Evolutionary conservation across 257 asterid species (phyloP).

Genomic region (Echium plantagineum): DNA sequence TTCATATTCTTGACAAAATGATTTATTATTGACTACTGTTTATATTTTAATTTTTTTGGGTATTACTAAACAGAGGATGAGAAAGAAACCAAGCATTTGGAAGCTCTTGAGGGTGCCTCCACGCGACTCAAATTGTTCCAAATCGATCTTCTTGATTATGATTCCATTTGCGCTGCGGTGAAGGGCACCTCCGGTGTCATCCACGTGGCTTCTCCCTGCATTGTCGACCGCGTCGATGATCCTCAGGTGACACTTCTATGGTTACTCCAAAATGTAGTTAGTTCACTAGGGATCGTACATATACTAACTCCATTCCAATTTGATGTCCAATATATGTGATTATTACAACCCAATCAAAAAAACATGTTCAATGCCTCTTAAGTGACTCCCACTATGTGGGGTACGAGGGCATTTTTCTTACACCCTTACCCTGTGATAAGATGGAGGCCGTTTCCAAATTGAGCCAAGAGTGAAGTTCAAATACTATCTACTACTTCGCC

Average conservation of each 20-base stretch:
- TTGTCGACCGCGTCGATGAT: conserved; percentile 42
- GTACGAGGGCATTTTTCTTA: too few relatives aligned
- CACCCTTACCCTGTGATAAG: too few relatives aligned
- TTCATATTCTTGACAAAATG: too few relatives aligned
- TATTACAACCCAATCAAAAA: too few relatives aligned
- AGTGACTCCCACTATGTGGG: too few relatives aligned
- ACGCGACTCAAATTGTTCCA: conserved; percentile 61
- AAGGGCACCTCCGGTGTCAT: conserved; percentile 52
- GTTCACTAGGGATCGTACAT: too few relatives aligned
- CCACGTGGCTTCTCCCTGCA: conserved; percentile 76
- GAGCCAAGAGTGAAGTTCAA: too few relatives aligned
- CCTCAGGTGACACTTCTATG: conserved; percentile 41
- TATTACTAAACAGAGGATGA: conserved; percentile 39
- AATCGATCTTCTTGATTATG: conserved; percentile 58
- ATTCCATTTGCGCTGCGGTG: conserved; percentile 49
- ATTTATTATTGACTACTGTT: neutral
- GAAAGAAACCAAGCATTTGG: conserved; percentile 68
- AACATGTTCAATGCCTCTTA: too few relatives aligned
- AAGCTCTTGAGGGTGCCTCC: conserved; percentile 52
- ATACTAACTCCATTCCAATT: too few relatives aligned
- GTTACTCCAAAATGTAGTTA: too few relatives aligned
- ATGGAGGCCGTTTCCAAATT: too few relatives aligned
- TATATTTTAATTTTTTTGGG: neutral
- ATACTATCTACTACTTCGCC: neutral
- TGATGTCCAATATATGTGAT: too few relatives aligned